Percentiles rank a stretch among this genome's conserved stretches.
Evolutionary conservation across 2,329 filamentous ascomycete genomes (phyloP).

Genomic region (Albifimbria verrucaria): DNA sequence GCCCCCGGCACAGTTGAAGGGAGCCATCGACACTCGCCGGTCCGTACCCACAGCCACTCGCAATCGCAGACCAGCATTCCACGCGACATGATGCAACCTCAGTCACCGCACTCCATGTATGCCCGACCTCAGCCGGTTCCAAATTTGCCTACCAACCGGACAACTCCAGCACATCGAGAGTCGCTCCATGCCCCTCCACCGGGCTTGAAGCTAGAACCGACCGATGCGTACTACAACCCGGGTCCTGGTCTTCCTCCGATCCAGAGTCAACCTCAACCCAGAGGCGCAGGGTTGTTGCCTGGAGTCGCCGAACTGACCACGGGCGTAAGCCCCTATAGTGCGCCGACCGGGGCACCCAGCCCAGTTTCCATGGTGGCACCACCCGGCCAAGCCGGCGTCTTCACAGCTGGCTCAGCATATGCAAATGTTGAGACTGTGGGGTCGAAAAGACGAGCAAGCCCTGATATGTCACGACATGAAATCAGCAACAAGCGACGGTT

Average conservation of each 20-base stretch:
- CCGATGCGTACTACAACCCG: constrained; percentile 27
- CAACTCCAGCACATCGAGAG: constrained; percentile 39
- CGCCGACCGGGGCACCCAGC: constrained; percentile 38
- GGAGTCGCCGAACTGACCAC: constrained; percentile 62
- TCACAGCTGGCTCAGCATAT: constrained; percentile 31
- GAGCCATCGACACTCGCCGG: constrained; percentile 34
- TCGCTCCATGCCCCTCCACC: constrained; percentile 28
- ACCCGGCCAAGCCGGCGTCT: constrained; percentile 30
- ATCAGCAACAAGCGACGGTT: constrained; percentile 39
- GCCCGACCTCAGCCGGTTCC: constrained; percentile 30
- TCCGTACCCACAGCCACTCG: constrained; percentile 37
- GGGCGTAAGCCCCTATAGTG: constrained; percentile 58
- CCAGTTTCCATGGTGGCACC: constrained; percentile 23
- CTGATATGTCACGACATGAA: constrained; percentile 42
- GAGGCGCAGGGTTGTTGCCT: constrained; percentile 49
- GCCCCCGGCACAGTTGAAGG: constrained; percentile 52
- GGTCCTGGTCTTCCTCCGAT: constrained; percentile 52
- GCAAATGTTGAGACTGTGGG: constrained; percentile 36
- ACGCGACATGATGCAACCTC: constrained; percentile 35
- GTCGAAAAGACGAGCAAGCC: constrained; percentile 53
- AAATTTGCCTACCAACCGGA: constrained; percentile 29
- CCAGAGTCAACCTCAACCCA: constrained; percentile 37
- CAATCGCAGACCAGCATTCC: constrained; percentile 45
- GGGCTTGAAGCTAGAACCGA: constrained; percentile 25
- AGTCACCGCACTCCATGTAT: constrained; percentile 39